Evolutionary conservation across 2,329 filamentous ascomycete genomes (phyloP), one percentile per base, ranked within the genome.

Genomic region (Paraphaeosphaeria sporulosa): DNA sequence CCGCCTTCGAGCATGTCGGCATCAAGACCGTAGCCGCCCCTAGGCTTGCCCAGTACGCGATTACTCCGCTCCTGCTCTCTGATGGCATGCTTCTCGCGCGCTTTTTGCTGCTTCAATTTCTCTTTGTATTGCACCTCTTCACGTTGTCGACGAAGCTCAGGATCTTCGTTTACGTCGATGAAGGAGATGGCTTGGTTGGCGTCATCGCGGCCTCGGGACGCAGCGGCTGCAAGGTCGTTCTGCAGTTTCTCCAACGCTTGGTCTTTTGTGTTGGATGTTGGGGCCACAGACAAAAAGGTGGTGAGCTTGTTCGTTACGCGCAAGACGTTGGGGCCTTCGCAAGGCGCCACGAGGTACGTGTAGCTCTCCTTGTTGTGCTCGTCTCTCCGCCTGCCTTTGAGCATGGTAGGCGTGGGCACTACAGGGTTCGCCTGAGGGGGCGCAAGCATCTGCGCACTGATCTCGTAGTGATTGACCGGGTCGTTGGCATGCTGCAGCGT

Each of bases 121-220:
- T 93, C 90, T 78, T 90, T 91, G 79, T 93, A 90, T 2, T 89
- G 87, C 61, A 88, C 76, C 75, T 94, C 91, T 19, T 91, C 91
- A 72, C 89, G 84, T 73, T 86, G 89, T 79, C 91, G 90, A 71
- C 89, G 87, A 46, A 92, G 83, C 72, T 94, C 91, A 1, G 91
- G 91, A 69, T 94, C 91, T 69, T 89, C 85, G 15, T 86, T 88
- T 4, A 90, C 88, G 38, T 86, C 86, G 71, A 92, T 88, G 65
- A 94, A 86, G 78, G 89, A 89, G 60, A 84, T 82, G 23, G 83
- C 83, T 49, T 80, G 81, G 47, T 85, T 84, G 57, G 82, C 82
- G 40, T 71, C 70, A 55, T 74, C 72, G 25, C 68, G 71, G 34
- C 70, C 82, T 62, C 82, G 83, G 49, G 83, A 82, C 63, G 87